phyloP scores from a whole-genome alignment of 306 rosid genomes.

The Cucumis melo region DNA sequence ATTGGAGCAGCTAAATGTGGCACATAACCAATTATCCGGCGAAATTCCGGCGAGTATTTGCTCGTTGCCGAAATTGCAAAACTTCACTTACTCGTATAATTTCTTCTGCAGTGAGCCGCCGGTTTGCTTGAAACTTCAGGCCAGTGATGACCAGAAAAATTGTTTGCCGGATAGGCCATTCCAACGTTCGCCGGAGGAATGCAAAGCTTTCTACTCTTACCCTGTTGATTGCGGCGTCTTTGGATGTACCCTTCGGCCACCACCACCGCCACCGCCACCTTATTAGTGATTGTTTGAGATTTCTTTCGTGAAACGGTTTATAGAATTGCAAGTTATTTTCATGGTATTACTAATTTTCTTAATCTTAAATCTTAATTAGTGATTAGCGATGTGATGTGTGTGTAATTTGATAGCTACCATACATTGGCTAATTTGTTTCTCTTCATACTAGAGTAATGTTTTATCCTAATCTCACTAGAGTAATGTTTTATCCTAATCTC shows the following conservation, averaged over 20 bases:
- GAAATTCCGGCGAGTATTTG: slow-evolving; percentile 48
- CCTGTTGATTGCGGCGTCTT: slow-evolving; percentile 41
- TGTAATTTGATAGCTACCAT: neutral
- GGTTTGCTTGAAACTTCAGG: slow-evolving; percentile 35
- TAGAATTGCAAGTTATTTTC: neutral
- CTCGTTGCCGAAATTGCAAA: slow-evolving; percentile 50
- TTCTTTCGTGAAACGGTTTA: neutral
- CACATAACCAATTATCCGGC: slow-evolving; percentile 52
- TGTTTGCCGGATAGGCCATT: slow-evolving; percentile 55
- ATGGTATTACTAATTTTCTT: neutral
- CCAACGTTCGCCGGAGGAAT: slow-evolving; percentile 45
- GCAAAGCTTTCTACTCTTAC: slow-evolving; percentile 31
- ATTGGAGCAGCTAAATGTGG: slow-evolving; percentile 65
- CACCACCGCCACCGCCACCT: neutral
- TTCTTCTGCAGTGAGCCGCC: slow-evolving; percentile 46
- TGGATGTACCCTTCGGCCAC: slow-evolving; percentile 12
- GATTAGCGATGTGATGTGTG: neutral
- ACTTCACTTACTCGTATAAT: slow-evolving; percentile 59
- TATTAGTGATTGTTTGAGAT: neutral
- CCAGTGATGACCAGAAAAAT: slow-evolving; percentile 42
- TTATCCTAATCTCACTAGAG: too few relatives aligned
- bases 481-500: too few relatives aligned
- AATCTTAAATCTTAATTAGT: neutral
- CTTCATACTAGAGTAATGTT: too few relatives aligned
- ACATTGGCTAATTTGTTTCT: too few relatives aligned